phyloP scores from a whole-genome alignment of 1,284 basidiomycete species.

The Lentinula novae-zelandiae region DNA sequence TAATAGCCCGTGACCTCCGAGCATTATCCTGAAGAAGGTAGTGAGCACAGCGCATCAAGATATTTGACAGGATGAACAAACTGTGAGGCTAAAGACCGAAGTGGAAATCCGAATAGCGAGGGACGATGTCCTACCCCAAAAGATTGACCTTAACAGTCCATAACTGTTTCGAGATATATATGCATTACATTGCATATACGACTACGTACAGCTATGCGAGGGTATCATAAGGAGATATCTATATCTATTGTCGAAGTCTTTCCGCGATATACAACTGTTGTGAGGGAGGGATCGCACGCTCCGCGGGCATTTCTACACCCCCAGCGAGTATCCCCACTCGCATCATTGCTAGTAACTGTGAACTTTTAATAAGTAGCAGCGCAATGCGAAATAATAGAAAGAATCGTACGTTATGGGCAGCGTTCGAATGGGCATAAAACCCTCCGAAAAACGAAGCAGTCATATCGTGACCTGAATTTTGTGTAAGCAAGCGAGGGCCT shows the following conservation, averaged over 20 bases:
- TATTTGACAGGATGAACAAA: background rate
- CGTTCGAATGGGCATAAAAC: conserved; percentile 80
- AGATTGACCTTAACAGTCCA: too few species aligned
- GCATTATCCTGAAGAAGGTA: background rate
- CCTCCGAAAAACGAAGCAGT: conserved; percentile 85
- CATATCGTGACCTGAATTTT: conserved; percentile 75
- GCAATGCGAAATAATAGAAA: conserved; percentile 5
- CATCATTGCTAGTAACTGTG: conserved; percentile 75
- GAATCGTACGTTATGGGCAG: conserved; percentile 70
- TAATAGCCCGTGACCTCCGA: background rate
- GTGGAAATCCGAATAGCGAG: background rate
- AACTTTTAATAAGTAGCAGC: background rate
- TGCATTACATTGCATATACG: background rate
- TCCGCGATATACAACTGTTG: conserved; percentile 27
- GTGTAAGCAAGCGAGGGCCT: conserved; percentile 59
- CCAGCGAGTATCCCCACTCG: conserved; percentile 76
- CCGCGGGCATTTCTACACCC: conserved; percentile 31
- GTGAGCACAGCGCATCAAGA: background rate
- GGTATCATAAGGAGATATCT: background rate
- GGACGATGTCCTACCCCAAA: too few species aligned
- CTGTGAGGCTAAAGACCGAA: background rate
- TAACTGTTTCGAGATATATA: background rate
- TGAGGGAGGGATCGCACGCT: conserved; percentile 19
- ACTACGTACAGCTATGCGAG: background rate
- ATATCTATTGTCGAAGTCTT: conserved; percentile 4